Conservation (phyloP, 805 yeast species). For the Cyberlindnera mrakii region DNA sequence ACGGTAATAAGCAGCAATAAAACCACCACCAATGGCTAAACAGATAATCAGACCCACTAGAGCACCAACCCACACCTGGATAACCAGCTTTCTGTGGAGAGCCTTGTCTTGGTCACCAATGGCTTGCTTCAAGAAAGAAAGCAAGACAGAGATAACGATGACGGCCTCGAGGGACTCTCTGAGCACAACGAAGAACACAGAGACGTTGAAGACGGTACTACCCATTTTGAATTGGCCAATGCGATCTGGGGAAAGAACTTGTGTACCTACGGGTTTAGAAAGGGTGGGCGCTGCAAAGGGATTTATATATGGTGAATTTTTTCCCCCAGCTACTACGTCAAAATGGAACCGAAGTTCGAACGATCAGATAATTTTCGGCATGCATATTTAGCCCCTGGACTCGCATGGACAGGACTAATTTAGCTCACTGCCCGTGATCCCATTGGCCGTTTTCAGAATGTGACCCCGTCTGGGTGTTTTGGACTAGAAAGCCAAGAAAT, state of each 20-base stretch:
- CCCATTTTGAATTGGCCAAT: slow-evolving; percentile 2
- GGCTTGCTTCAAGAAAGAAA: slow-evolving; percentile 89
- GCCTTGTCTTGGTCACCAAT: slow-evolving; percentile 48
- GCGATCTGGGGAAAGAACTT: background rate
- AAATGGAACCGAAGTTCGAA: background rate
- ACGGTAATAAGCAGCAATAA: slow-evolving; percentile 88
- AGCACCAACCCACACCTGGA: slow-evolving; percentile 88
- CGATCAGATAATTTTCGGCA: background rate
- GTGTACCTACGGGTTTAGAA: no score
- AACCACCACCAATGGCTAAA: slow-evolving; percentile 82
- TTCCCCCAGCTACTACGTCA: no score
- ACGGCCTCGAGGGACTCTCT: slow-evolving; percentile 94
- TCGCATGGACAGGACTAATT: slow-evolving; percentile 1
- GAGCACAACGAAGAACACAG: slow-evolving; percentile 81
- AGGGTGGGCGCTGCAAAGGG: no score
- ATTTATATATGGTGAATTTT: no score
- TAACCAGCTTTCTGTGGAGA: slow-evolving; percentile 55
- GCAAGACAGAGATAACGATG: slow-evolving; percentile 80
- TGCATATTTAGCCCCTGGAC: background rate
- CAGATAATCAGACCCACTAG: slow-evolving; percentile 68
- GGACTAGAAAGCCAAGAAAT: background rate
- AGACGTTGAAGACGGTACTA: slow-evolving; percentile 28
- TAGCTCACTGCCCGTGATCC: background rate
- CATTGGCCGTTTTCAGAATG: background rate
- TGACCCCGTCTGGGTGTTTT: background rate